phyloP scores from a whole-genome alignment of 2,329 filamentous ascomycete genomes.

The Fusarium coicis region DNA sequence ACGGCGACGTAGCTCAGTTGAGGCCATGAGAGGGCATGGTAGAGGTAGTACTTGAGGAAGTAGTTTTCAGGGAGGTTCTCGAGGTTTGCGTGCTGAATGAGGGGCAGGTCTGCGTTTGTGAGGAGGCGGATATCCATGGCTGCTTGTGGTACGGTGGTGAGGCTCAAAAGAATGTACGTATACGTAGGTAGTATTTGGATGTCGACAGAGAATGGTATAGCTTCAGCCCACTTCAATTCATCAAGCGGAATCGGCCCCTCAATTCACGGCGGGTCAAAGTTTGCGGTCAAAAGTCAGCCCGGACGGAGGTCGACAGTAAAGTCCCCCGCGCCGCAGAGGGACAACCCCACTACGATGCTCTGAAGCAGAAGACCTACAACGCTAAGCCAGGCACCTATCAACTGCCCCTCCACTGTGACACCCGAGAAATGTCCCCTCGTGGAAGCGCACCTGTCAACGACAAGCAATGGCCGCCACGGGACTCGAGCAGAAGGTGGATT shows the following conservation, averaged over 20 bases:
- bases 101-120: constrained; percentile 82
- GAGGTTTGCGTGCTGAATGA: constrained; percentile 98
- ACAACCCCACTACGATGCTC: constrained; percentile 9
- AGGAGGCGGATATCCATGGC: constrained; percentile 92
- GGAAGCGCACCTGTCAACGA: constrained; percentile 43
- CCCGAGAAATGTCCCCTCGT: constrained; percentile 24
- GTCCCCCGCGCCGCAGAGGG: constrained; percentile 7
- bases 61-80: constrained; percentile 99
- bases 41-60: constrained; percentile 99
- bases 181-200: background rate
- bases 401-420: constrained; percentile 19
- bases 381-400: constrained; percentile 21
- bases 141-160: constrained; percentile 26
- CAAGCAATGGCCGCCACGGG: constrained; percentile 32
- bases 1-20: constrained; percentile 97
- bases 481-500: constrained; percentile 7
- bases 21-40: constrained; percentile 98
- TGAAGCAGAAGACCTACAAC: constrained; percentile 6
- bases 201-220: constrained; percentile 15
- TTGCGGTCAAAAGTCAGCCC: constrained; percentile 13
- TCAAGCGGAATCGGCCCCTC: constrained; percentile 25
- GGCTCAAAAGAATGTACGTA: constrained; percentile 13
- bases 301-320: constrained; percentile 23
- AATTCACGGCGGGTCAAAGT: constrained; percentile 20
- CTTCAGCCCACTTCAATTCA: constrained; percentile 23